phyloP scores from a whole-genome alignment of 345 rosid genomes.

The Populus tremula region DNA sequence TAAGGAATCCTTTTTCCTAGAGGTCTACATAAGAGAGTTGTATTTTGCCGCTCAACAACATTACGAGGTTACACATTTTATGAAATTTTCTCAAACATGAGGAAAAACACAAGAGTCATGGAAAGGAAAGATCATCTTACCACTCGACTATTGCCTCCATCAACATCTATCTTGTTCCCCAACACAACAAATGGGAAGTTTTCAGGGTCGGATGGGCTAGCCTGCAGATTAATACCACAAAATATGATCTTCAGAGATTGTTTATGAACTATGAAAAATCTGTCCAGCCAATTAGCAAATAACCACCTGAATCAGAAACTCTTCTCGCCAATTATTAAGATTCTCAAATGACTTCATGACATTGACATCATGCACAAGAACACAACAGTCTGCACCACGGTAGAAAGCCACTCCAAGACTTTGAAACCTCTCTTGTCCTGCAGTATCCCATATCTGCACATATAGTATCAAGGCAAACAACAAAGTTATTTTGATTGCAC shows the following conservation, averaged over 20 bases:
- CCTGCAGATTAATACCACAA: constrained; percentile 40
- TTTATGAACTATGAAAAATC: not conserved
- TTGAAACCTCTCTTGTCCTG: constrained; percentile 92
- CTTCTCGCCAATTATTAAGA: constrained; percentile 51
- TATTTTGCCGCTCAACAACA: not conserved
- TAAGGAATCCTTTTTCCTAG: not conserved
- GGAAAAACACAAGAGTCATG: not conserved
- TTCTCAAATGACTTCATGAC: constrained; percentile 50
- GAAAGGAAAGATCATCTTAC: constrained; percentile 40
- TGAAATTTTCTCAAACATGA: not conserved
- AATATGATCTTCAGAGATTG: not conserved
- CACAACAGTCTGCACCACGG: constrained; percentile 81
- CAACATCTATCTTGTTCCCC: constrained; percentile 85
- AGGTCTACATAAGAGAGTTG: not conserved
- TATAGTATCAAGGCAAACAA: constrained; percentile 1
- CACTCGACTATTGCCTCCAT: constrained; percentile 85
- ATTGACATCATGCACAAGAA: constrained; percentile 85
- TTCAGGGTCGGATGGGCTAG: constrained; percentile 83
- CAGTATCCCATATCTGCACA: constrained; percentile 93
- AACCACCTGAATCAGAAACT: constrained; percentile 44
- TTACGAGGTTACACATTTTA: not conserved
- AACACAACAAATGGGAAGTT: constrained; percentile 80
- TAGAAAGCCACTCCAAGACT: constrained; percentile 92
- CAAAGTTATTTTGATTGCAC: not conserved
- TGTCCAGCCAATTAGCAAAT: not conserved